Evolutionary conservation across 2,329 filamentous ascomycete genomes (phyloP).

Genomic region (Cordyceps militaris): DNA sequence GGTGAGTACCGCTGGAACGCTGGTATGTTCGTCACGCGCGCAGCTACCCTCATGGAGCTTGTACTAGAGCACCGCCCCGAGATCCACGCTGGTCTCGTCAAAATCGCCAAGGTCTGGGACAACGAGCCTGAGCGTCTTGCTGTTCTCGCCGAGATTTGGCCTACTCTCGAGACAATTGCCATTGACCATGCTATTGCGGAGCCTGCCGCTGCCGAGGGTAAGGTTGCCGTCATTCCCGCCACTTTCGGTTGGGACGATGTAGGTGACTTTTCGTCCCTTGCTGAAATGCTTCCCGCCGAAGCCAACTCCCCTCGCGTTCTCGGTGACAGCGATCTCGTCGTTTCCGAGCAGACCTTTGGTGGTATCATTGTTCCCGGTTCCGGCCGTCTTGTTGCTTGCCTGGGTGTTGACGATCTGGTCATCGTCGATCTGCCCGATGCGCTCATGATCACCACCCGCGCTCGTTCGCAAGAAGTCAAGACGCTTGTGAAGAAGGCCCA

Average conservation of each 20-base stretch:
- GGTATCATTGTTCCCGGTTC: slow-evolving; percentile 22
- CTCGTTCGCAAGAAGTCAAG: slow-evolving; percentile 23
- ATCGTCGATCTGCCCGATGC: slow-evolving; percentile 22
- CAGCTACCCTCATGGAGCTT: slow-evolving; percentile 21
- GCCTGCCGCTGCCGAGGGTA: slow-evolving; percentile 21
- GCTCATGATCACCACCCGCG: slow-evolving; percentile 22
- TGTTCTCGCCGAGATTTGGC: slow-evolving; percentile 21
- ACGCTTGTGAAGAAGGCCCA: slow-evolving; percentile 21
- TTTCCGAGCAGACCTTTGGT: slow-evolving; percentile 21
- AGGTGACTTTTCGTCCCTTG: slow-evolving; percentile 22
- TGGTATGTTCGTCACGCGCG: slow-evolving; percentile 23
- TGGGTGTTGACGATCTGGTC: slow-evolving; percentile 22
- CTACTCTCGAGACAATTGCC: slow-evolving; percentile 20
- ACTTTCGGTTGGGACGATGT: slow-evolving; percentile 24
- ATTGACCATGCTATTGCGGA: slow-evolving; percentile 24
- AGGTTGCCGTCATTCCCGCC: slow-evolving; percentile 21
- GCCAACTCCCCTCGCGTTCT: slow-evolving; percentile 20
- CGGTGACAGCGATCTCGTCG: slow-evolving; percentile 20
- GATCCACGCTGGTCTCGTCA: slow-evolving; percentile 18
- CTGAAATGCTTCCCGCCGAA: slow-evolving; percentile 22
- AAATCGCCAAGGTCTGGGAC: slow-evolving; percentile 21
- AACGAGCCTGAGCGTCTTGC: slow-evolving; percentile 17
- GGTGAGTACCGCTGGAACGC: slow-evolving; percentile 24
- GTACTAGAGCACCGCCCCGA: slow-evolving; percentile 20
- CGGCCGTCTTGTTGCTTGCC: slow-evolving; percentile 20